Evolutionary conservation across 148 eudicot genomes (phyloP), one percentile per base, ranked within the genome.

Genomic region (Chenopodium suecicum): DNA sequence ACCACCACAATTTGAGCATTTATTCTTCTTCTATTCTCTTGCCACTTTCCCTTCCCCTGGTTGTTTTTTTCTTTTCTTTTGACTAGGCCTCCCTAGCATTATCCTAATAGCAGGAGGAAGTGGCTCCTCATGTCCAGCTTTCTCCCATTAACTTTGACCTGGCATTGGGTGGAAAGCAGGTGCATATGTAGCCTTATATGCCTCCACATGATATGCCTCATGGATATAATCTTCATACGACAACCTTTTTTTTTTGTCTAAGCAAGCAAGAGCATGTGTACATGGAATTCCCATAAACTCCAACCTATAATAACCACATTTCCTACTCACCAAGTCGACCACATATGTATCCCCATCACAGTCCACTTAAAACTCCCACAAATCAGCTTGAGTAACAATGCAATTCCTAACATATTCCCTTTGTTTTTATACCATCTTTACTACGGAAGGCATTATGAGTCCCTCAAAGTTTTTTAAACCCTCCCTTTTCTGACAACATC

Each of bases 31-130:
- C 29, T 74, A 27, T 52, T 13, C 12, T 25, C 62, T 4, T 50
- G n/a, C 44, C 13, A 2, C 48, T 34, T 60, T 37, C 63, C 50
- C 68, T 60, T 76, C 79, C 0, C 48, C 68, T 3, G 47, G 23
- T 76, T 60, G 48, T 11, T 76, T 76, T 19, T 63, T 76, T 11
- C 68, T 76, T 4, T 76, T 62, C 11, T 76, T 58, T 0, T 12
- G 4, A 22, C 50, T 76, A 9, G 79, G 79, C 29, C 66, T 75
- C 9, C 67, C 78, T n/a, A 67, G 78, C 47, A 52, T 32, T 13
- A 52, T 31, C 12, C 19, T 76, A 7, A 25, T 25, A 11, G 68
- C 23, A 13, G 50, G 79, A 4, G 79, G 79, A 14, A 9, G 9
- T 34, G 79, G 68, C 13, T 76, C 41, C 5, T 34, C 23, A 2